Conservation (phyloP, 495 filamentous ascomycete species). For the Rostrohypoxylon terebratum region DNA sequence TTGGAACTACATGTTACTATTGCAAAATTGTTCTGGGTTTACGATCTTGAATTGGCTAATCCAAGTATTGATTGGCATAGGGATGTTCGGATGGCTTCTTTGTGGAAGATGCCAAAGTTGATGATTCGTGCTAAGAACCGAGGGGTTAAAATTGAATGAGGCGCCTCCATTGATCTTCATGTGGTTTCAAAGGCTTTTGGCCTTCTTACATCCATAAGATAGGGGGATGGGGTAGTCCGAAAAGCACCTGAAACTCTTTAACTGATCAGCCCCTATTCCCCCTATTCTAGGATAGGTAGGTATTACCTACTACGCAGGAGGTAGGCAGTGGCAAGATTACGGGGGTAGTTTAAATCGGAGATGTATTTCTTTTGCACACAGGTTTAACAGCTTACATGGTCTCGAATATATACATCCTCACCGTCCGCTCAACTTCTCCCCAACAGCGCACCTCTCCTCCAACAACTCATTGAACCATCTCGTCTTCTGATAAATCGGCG, state of each 20-base stretch:
- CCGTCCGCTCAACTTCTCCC: slow-evolving; percentile 26
- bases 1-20: slow-evolving; percentile 48
- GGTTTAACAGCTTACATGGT: too few species aligned
- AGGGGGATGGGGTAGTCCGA: too few species aligned
- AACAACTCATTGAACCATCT: slow-evolving; percentile 65
- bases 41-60: slow-evolving; percentile 48
- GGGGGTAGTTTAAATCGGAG: too few species aligned
- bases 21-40: slow-evolving; percentile 48
- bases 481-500: slow-evolving; percentile 66
- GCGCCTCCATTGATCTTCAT: not conserved
- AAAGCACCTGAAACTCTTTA: too few species aligned
- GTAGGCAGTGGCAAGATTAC: too few species aligned
- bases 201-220: too few species aligned
- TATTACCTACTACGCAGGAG: too few species aligned
- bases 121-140: slow-evolving; percentile 41
- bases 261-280: too few species aligned
- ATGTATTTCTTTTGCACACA: too few species aligned
- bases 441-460: slow-evolving; percentile 24
- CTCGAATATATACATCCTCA: not conserved
- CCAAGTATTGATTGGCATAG: slow-evolving; percentile 43
- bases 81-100: slow-evolving; percentile 29
- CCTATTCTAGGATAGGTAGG: too few species aligned
- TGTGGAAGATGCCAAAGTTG: slow-evolving; percentile 50
- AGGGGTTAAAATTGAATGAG: slow-evolving; percentile 25
- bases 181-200: too few species aligned